Evolutionary conservation across 805 yeast species (phyloP).

Genomic region (Soucietia sequanensis): DNA sequence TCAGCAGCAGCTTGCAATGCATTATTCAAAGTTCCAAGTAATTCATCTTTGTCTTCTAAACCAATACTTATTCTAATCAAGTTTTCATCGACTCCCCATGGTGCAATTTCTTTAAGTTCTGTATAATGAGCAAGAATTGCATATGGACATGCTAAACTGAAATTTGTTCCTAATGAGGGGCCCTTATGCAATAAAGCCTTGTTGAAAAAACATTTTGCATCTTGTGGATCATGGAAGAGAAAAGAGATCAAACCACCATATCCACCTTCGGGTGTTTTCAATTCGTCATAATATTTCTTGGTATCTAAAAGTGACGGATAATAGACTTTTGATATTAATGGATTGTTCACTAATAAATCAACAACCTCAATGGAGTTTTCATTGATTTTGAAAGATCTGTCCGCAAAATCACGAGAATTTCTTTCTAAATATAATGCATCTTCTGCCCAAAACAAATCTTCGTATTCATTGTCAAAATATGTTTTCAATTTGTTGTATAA

Average conservation of each 20-base stretch:
- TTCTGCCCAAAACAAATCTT: constrained; percentile 85
- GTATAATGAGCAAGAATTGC: constrained; percentile 80
- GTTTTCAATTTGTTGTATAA: constrained; percentile 49
- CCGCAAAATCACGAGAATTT: constrained; percentile 84
- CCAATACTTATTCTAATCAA: constrained; percentile 84
- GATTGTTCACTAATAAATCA: constrained; percentile 47
- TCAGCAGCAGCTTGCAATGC: constrained; percentile 50
- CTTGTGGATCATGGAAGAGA: constrained; percentile 59
- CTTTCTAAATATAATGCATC: constrained; percentile 91
- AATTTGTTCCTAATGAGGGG: constrained; percentile 88
- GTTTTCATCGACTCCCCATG: constrained; percentile 80
- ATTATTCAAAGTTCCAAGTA: constrained; percentile 47
- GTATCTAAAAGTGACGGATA: constrained; percentile 66
- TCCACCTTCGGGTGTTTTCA: constrained; percentile 72
- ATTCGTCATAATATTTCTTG: constrained; percentile 63
- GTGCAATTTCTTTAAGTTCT: constrained; percentile 74
- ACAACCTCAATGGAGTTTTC: constrained; percentile 55
- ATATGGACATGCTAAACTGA: constrained; percentile 87
- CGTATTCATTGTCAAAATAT: constrained; percentile 52
- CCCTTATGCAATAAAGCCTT: constrained; percentile 73
- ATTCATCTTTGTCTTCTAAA: constrained; percentile 64
- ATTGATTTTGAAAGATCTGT: constrained; percentile 58
- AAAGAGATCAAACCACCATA: constrained; percentile 86
- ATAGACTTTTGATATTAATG: constrained; percentile 60
- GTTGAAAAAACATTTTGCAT: constrained; percentile 75